Evolutionary conservation across 352 stramenopile species (phyloP).

Genomic region (Phytophthora melonis): DNA sequence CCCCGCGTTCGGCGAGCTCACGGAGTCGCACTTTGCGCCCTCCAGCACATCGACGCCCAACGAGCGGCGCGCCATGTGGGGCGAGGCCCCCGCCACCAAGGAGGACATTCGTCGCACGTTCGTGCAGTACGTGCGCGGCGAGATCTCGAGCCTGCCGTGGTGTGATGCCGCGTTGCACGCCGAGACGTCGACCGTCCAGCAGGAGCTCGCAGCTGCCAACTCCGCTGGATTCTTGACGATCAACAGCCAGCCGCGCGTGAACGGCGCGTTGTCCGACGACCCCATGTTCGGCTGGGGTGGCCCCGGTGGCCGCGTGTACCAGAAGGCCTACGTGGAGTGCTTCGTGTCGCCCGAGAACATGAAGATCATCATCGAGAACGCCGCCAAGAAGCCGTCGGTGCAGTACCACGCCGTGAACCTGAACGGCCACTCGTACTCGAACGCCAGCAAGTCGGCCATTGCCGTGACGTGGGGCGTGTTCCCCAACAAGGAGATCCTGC

Average conservation of each 20-base stretch:
- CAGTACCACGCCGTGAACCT: constrained; percentile 94
- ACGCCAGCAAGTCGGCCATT: constrained; percentile 91
- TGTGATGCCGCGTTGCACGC: constrained; percentile 96
- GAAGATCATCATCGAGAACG: constrained; percentile 91
- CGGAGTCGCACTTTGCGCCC: constrained; percentile 95
- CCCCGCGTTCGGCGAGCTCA: constrained; percentile 97
- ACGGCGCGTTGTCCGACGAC: constrained; percentile 93
- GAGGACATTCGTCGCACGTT: constrained; percentile 97
- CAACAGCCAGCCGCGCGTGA: constrained; percentile 94
- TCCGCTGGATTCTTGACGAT: constrained; percentile 95
- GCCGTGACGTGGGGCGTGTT: constrained; percentile 99
- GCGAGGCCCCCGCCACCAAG: constrained; percentile 85
- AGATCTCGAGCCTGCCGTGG: constrained; percentile 97
- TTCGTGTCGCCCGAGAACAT: constrained; percentile 96
- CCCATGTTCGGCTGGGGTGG: constrained; percentile 97
- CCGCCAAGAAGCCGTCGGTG: constrained; percentile 82
- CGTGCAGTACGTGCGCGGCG: constrained; percentile 95
- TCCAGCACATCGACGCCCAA: constrained; percentile 58
- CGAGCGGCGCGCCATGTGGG: constrained; percentile 95
- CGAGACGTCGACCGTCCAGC: constrained; percentile 93
- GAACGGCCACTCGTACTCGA: constrained; percentile 92
- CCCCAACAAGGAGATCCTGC: constrained; percentile 96
- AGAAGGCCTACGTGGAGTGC: constrained; percentile 99
- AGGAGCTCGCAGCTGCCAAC: constrained; percentile 83
- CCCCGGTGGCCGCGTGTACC: constrained; percentile 95